A percentile compares a stretch with the other conserved stretches of the same genome.
These are phyloP conservation scores for Tulasnella sp. DNA, from an alignment of 768 basidiomycete genomes.

Conservation along the genomic window DNA sequence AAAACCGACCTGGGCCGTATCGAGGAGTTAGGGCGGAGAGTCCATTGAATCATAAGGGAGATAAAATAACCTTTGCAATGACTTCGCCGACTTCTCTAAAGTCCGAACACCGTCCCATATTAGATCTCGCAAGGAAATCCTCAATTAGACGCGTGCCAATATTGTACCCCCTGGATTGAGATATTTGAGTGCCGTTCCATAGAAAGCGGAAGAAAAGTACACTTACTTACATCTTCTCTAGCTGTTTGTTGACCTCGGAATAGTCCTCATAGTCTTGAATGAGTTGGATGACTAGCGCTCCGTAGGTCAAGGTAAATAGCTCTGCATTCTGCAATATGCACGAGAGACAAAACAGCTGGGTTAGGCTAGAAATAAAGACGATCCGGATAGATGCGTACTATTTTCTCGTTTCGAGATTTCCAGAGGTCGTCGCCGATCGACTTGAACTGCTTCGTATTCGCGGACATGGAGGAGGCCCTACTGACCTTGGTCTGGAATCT, in stretches of 20 bases:
- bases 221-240: slow-evolving; percentile 68
- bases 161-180: slow-evolving; percentile 80
- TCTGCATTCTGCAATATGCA: slow-evolving; percentile 74
- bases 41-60: neutral
- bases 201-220: neutral
- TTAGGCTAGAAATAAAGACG: neutral
- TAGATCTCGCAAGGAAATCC: slow-evolving; percentile 91
- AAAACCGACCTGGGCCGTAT: slow-evolving; percentile 76
- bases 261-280: slow-evolving; percentile 99
- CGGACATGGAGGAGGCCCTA: slow-evolving; percentile 7
- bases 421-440: slow-evolving; percentile 90
- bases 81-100: slow-evolving; percentile 95
- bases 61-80: slow-evolving; percentile 71
- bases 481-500: neutral
- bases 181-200: neutral
- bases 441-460: slow-evolving; percentile 66
- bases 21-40: neutral
- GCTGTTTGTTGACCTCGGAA: slow-evolving; percentile 88
- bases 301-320: slow-evolving; percentile 94
- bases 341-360: neutral
- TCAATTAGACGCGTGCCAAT: slow-evolving; percentile 95
- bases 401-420: slow-evolving; percentile 93
- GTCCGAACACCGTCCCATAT: slow-evolving; percentile 86
- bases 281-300: slow-evolving; percentile 94
- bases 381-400: slow-evolving; percentile 51